Percentiles rank a stretch among this genome's conserved stretches.
phyloP scores from a whole-genome alignment of 306 rosid genomes.

The Cajanus cajan region DNA sequence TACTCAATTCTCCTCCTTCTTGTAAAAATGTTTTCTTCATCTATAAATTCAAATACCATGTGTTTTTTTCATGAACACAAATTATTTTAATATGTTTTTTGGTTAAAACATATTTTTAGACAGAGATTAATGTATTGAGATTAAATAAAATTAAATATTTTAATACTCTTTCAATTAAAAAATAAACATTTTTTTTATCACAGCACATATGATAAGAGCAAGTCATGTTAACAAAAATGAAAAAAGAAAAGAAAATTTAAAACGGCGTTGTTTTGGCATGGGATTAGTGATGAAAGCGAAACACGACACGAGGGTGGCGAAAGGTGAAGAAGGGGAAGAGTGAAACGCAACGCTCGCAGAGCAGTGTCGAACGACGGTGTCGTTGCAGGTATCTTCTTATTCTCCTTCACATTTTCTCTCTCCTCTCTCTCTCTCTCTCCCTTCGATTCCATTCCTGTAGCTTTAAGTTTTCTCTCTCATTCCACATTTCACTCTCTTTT shows the following conservation, averaged over 20 bases:
- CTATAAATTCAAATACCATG: no score
- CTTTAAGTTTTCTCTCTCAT: slow-evolving; percentile 35
- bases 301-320: background rate
- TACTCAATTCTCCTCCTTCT: no score
- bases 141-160: no score
- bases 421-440: background rate
- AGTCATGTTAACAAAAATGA: background rate
- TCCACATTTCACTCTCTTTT: background rate
- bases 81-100: no score
- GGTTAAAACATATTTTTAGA: no score
- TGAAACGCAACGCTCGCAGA: slow-evolving; percentile 20
- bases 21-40: no score
- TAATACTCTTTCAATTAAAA: no score
- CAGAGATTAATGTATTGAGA: no score
- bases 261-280: background rate
- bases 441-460: slow-evolving; percentile 24
- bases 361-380: slow-evolving; percentile 35
- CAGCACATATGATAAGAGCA: no score
- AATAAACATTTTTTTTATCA: no score
- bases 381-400: background rate
- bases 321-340: background rate
- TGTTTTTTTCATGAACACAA: no score
- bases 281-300: background rate
- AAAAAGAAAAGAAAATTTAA: background rate
- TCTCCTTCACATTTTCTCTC: background rate